A percentile compares a stretch with the other conserved stretches of the same genome.
These are phyloP conservation scores for Selaginella moellendorffii DNA, from an alignment of 75 land plant species.

Conservation along the genomic window DNA sequence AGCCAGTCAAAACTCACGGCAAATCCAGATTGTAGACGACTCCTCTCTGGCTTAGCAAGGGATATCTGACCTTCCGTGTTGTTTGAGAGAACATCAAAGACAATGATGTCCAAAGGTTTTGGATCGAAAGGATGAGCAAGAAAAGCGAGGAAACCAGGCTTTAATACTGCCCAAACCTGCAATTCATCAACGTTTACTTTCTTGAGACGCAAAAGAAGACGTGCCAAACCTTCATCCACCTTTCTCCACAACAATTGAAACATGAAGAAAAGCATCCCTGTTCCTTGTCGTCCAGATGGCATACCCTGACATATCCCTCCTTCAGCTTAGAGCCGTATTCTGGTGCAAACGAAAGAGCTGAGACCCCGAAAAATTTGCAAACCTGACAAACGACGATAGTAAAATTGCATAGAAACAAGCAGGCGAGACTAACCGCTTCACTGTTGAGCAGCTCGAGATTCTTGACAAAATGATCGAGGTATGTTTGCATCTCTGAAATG, in stretches of 20 bases:
- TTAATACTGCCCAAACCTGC: constrained; percentile 96
- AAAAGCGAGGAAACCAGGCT: constrained; percentile 95
- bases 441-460: constrained; percentile 86
- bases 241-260: constrained; percentile 74
- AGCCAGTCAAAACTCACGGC: constrained; percentile 23
- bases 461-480: constrained; percentile 69
- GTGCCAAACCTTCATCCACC: constrained; percentile 92
- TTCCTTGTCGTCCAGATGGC: constrained; percentile 50
- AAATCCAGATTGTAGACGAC: constrained; percentile 78
- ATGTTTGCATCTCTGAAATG: constrained; percentile 81
- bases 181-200: too few relatives aligned
- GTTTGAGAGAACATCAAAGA: constrained; percentile 85
- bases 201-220: too few relatives aligned
- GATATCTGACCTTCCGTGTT: constrained; percentile 67
- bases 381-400: constrained; percentile 33
- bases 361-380: constrained; percentile 89
- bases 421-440: constrained; percentile 39
- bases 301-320: constrained; percentile 80
- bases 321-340: constrained; percentile 95
- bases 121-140: constrained; percentile 75
- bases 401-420: background rate
- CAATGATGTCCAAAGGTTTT: constrained; percentile 71
- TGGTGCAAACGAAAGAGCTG: constrained; percentile 72
- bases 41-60: constrained; percentile 63
- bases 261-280: constrained; percentile 36